Conservation (phyloP, 805 yeast genomes). For the Zygotorulaspora chibaensis region DNA sequence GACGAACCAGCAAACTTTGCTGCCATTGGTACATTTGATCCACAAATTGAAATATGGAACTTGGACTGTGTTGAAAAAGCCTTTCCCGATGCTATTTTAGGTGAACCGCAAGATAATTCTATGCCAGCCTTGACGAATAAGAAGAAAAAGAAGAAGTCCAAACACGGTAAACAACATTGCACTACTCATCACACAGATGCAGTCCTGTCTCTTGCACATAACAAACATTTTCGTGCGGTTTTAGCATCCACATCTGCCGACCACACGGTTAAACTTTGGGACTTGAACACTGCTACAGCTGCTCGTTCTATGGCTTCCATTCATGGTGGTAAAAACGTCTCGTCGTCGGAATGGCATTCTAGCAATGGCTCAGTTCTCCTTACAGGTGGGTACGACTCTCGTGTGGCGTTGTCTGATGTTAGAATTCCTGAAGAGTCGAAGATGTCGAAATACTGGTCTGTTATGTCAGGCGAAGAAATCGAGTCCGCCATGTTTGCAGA, state of each 20-base stretch:
- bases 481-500: conserved; percentile 75
- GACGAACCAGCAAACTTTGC: conserved; percentile 79
- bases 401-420: conserved; percentile 77
- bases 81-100: conserved; percentile 89
- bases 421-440: conserved; percentile 59
- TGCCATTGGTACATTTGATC: conserved; percentile 95
- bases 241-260: conserved; percentile 96
- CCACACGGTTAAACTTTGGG: conserved; percentile 93
- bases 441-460: conserved; percentile 62
- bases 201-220: conserved; percentile 80
- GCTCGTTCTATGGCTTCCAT: conserved; percentile 65
- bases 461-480: conserved; percentile 70
- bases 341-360: conserved; percentile 83
- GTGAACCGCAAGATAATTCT: conserved; percentile 57
- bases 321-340: conserved; percentile 77
- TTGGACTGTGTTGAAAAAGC: conserved; percentile 88
- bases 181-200: conserved; percentile 90
- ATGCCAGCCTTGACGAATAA: conserved; percentile 36
- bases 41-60: conserved; percentile 96
- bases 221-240: conserved; percentile 73
- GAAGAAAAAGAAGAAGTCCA: conserved; percentile 52
- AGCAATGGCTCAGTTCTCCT: conserved; percentile 62
- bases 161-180: conserved; percentile 46
- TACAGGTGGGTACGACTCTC: conserved; percentile 92
- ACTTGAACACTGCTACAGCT: conserved; percentile 66